Evolutionary conservation across 108 stramenopile species (phyloP).

Genomic region (Skeletonema potamos): DNA sequence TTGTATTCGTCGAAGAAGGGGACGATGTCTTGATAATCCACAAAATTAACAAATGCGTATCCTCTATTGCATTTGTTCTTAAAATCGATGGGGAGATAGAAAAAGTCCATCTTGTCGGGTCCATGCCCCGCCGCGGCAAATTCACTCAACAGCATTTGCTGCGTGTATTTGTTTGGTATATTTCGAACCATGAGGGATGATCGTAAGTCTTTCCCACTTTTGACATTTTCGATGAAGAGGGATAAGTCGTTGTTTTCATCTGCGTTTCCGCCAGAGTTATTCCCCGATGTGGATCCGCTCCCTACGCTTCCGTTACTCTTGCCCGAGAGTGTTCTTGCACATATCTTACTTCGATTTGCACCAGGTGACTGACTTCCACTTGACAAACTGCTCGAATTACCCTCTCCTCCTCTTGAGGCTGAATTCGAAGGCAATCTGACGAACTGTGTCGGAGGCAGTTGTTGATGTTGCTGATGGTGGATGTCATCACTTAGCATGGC

Average conservation of each 20-base stretch:
- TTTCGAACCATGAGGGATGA: slow-evolving; percentile 99
- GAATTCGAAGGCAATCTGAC: slow-evolving; percentile 23
- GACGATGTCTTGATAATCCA: slow-evolving; percentile 86
- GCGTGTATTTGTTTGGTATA: slow-evolving; percentile 99
- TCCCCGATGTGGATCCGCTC: slow-evolving; percentile 19
- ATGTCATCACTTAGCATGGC: slow-evolving; percentile 6
- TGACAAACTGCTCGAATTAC: slow-evolving; percentile 41
- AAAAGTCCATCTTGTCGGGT: slow-evolving; percentile 95
- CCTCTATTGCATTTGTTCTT: slow-evolving; percentile 99
- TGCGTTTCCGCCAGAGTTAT: slow-evolving; percentile 12
- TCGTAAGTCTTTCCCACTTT: slow-evolving; percentile 83
- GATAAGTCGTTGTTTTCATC: slow-evolving; percentile 46
- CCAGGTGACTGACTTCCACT: slow-evolving; percentile 31
- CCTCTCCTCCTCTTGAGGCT: slow-evolving; percentile 9
- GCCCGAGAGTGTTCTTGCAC: background rate
- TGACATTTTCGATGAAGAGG: slow-evolving; percentile 73
- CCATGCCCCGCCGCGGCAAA: slow-evolving; percentile 88
- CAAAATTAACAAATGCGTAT: slow-evolving; percentile 98
- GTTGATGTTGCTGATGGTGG: slow-evolving; percentile 2
- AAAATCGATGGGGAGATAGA: slow-evolving; percentile 99
- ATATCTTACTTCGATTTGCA: background rate
- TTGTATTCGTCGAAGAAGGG: slow-evolving; percentile 89
- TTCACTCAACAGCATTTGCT: slow-evolving; percentile 95
- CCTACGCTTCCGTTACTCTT: slow-evolving; percentile 32
- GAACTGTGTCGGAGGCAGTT: slow-evolving; percentile 32